Conservation (phyloP, 768 basidiomycete species). For the Lentinula lateritia region DNA sequence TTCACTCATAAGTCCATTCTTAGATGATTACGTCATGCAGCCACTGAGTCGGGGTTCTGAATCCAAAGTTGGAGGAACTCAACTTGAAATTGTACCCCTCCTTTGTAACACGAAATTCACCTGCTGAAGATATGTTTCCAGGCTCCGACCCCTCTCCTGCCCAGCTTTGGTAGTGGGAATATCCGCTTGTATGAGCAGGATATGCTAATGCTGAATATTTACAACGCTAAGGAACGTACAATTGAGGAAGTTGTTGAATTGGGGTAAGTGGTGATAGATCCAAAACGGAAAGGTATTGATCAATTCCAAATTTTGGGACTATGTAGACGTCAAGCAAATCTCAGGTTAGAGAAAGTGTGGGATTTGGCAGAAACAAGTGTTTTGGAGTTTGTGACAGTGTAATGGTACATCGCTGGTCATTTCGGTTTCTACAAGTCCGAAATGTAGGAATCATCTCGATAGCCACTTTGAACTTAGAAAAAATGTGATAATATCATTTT, state of each 20-base stretch:
- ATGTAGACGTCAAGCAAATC: background rate
- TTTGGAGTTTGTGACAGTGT: background rate
- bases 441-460: too few relatives aligned
- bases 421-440: too few relatives aligned
- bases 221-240: constrained; percentile 28
- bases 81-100: background rate
- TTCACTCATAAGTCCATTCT: too few relatives aligned
- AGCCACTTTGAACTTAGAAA: too few relatives aligned
- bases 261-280: too few relatives aligned
- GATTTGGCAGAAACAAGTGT: background rate
- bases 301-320: background rate
- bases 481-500: too few relatives aligned
- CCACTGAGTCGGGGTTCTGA: background rate
- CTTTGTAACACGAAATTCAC: too few relatives aligned
- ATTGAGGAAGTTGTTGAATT: constrained; percentile 20
- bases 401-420: too few relatives aligned
- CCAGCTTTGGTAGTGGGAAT: constrained; percentile 26
- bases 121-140: too few relatives aligned
- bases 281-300: too few relatives aligned
- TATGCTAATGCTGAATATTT: constrained; percentile 21
- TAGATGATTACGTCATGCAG: constrained; percentile 2
- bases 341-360: background rate
- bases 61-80: background rate
- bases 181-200: constrained; percentile 23
- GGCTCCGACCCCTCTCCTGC: constrained; percentile 27